phyloP scores from a whole-genome alignment of 768 basidiomycete genomes.

The Boletus pseudo-olivaceus region DNA sequence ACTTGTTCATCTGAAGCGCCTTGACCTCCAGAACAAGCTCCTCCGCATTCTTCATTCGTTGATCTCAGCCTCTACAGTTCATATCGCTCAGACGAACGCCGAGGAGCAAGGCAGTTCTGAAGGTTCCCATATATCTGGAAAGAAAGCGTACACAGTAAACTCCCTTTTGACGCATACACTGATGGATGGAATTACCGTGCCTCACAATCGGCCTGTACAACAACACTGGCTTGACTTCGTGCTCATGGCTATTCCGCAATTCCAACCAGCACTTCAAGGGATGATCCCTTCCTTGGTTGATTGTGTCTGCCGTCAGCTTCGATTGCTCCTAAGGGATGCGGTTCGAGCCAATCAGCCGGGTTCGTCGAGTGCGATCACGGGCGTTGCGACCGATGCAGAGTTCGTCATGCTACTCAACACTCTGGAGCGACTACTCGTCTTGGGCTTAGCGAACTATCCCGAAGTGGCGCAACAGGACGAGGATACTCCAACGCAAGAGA shows the following conservation, averaged over 20 bases:
- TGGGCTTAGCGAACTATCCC: conserved; percentile 60
- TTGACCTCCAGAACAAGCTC: conserved; percentile 91
- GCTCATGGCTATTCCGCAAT: conserved; percentile 84
- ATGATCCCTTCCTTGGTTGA: conserved; percentile 74
- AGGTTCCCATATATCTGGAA: conserved; percentile 31
- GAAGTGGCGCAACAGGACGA: conserved; percentile 54
- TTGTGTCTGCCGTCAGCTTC: conserved; percentile 71
- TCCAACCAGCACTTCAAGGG: conserved; percentile 65
- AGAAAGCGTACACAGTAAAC: conserved; percentile 51
- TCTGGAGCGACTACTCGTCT: conserved; percentile 74
- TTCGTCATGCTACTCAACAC: conserved; percentile 81
- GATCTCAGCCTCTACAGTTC: conserved; percentile 58
- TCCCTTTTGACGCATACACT: conserved; percentile 75
- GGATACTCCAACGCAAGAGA: conserved; percentile 52
- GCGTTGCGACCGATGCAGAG: conserved; percentile 71
- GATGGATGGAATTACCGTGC: conserved; percentile 70
- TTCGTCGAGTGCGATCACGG: conserved; percentile 41
- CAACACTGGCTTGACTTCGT: conserved; percentile 98
- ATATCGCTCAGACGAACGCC: conserved; percentile 25
- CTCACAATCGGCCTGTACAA: conserved; percentile 71
- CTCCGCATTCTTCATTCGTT: conserved; percentile 87
- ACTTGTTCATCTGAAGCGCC: conserved; percentile 61
- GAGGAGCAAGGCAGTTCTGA: conserved; percentile 34
- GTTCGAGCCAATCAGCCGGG: conserved; percentile 40
- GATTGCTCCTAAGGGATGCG: conserved; percentile 52